Evolutionary conservation across 75 land plant genomes (phyloP), one percentile per base, ranked within the genome.

Genomic region (Selaginella tamariscina): DNA sequence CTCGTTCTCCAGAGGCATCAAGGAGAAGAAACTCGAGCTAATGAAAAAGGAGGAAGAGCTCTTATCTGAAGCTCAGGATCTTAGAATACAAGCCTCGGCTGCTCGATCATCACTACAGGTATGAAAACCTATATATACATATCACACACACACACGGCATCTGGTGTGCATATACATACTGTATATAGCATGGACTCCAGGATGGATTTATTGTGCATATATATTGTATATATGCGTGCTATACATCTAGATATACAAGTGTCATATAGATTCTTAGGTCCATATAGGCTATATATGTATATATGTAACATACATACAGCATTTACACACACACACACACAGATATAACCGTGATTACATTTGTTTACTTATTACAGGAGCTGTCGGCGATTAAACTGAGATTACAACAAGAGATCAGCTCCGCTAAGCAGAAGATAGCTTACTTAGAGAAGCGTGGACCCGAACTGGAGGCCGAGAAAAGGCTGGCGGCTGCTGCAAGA

Each of bases 401-500:
- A 67, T 65, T 83, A 32, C 81, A 88, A 31, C 83, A 86, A 74
- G 84, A 83, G 33, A 69, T 83, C 56, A 60, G 68, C 65, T 73
- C 85, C 27, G 65, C 65, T 29, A 88, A 79, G 56, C 93, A 86
- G 68, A 73, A 72, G 68, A 71, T 86, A 20, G 24, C 44, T 27
- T 83, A 80, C 65, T 76, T 86, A 39, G 89, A 88, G 24, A 86
- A 82, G 71, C 74, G 86, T 55, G 78, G 72, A 1, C 93, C 89
- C 56, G 93, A 86, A 54, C 65, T 88, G 33, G 93, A 88, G 70
- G 84, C 86, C 33, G 93, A 88, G 65, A 88, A 88, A 78, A 88
- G 78, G 73, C 82, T 83, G 56, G 93, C 93, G 32, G 89, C 93
- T 55, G 70, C 86, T 56, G 76, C 89, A 63, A 77, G 93, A 63